Evolutionary conservation across 2,329 filamentous ascomycete genomes (phyloP).

Genomic region (Exophiala bonariae): DNA sequence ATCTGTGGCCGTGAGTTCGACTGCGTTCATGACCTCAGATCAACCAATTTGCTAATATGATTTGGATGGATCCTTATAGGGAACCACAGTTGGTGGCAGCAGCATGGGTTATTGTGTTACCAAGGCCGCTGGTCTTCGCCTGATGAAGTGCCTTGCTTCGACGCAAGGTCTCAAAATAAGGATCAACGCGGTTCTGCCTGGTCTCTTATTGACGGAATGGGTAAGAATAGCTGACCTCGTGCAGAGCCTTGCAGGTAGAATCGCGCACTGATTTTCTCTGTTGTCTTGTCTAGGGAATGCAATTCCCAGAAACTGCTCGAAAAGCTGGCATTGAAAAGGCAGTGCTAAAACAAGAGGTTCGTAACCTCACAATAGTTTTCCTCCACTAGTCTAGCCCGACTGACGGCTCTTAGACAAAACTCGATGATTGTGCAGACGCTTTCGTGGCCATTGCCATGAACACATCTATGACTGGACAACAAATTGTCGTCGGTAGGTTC

Average conservation of each 20-base stretch:
- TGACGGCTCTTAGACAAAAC: slow-evolving; percentile 33
- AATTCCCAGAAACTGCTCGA: slow-evolving; percentile 59
- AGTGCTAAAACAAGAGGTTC: slow-evolving; percentile 59
- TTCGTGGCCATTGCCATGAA: slow-evolving; percentile 44
- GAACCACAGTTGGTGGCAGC: slow-evolving; percentile 63
- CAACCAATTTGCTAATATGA: too few species aligned
- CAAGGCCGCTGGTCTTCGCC: slow-evolving; percentile 71
- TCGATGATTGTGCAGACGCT: slow-evolving; percentile 44
- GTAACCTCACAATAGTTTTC: slow-evolving; percentile 15
- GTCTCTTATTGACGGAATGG: slow-evolving; percentile 69
- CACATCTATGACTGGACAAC: slow-evolving; percentile 47
- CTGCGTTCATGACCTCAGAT: slow-evolving; percentile 3
- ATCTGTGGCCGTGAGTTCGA: slow-evolving; percentile 54
- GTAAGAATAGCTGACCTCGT: slow-evolving; percentile 1
- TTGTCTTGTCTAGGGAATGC: slow-evolving; percentile 54
- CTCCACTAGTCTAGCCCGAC: not conserved
- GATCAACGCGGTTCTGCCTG: slow-evolving; percentile 65
- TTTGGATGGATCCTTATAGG: slow-evolving; percentile 32
- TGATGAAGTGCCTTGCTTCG: slow-evolving; percentile 65
- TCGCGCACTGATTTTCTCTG: too few species aligned
- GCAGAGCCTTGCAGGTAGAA: too few species aligned
- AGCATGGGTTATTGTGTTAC: slow-evolving; percentile 73
- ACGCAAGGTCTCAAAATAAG: slow-evolving; percentile 64
- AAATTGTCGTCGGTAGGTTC: slow-evolving; percentile 43
- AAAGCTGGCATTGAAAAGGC: slow-evolving; percentile 55